Conservation (phyloP, 192 early-diverging fungal species). For the Phlyctochytrium planicorne region DNA sequence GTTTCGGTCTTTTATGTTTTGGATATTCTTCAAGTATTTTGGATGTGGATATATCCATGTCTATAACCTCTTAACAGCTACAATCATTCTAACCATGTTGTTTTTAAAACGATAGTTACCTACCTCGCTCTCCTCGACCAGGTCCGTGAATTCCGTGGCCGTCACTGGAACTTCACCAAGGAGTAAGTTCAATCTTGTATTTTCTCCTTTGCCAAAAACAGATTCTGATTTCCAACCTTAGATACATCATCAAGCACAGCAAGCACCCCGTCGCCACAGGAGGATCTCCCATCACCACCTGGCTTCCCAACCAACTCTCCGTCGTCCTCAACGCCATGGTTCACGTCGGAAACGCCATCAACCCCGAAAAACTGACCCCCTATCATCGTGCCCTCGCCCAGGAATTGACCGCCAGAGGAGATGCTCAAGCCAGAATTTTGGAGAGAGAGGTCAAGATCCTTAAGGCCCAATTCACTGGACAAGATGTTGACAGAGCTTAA, state of each 20-base stretch:
- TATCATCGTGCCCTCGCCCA: constrained; percentile 64
- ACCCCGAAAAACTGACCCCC: constrained; percentile 51
- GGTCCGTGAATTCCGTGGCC: constrained; percentile 78
- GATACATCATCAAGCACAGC: constrained; percentile 75
- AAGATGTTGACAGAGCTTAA: not conserved
- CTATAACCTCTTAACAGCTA: too few species aligned
- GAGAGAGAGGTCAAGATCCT: constrained; percentile 63
- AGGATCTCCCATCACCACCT: constrained; percentile 65
- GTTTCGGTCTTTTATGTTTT: not conserved
- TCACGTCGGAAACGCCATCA: constrained; percentile 46
- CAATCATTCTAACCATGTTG: not conserved
- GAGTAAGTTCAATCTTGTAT: constrained; percentile 35
- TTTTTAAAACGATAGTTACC: constrained; percentile 46
- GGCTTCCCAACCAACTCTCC: constrained; percentile 68
- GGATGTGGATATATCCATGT: not conserved
- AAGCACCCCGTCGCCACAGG: constrained; percentile 74
- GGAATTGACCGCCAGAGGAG: constrained; percentile 54
- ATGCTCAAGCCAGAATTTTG: constrained; percentile 63
- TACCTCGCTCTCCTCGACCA: constrained; percentile 81
- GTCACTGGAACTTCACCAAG: constrained; percentile 89
- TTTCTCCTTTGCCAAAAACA: constrained; percentile 6
- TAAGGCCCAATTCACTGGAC: constrained; percentile 31
- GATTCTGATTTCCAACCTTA: not conserved
- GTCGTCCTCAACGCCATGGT: constrained; percentile 63
- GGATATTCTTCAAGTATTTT: not conserved